Percentiles rank a stretch among this genome's conserved stretches.
These are phyloP conservation scores for Diaporthe velutina DNA, from an alignment of 2,329 filamentous ascomycete species.

Conservation along the genomic window DNA sequence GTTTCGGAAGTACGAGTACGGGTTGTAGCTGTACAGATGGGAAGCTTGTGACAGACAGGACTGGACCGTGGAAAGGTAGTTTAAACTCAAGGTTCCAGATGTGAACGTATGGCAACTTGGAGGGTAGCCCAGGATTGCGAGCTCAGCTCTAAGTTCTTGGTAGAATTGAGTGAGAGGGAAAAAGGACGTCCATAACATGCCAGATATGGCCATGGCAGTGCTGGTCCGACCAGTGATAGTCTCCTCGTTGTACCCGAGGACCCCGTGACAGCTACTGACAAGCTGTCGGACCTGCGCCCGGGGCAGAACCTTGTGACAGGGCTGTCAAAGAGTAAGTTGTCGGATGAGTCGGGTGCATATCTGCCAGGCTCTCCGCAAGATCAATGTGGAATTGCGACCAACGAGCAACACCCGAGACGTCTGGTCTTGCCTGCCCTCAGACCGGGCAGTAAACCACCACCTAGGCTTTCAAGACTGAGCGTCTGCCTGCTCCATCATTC, in stretches of 20 bases:
- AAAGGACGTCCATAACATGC: too few species aligned
- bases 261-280: neutral
- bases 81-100: constrained; percentile 61
- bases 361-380: neutral
- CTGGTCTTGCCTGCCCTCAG: too few species aligned
- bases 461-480: constrained; percentile 35
- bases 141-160: constrained; percentile 60
- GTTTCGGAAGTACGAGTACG: constrained; percentile 52
- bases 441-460: neutral
- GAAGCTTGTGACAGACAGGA: constrained; percentile 53
- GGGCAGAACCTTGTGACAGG: too few species aligned
- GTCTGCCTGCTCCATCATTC: constrained; percentile 49
- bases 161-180: constrained; percentile 59
- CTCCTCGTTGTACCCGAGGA: neutral
- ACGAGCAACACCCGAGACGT: neutral
- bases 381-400: neutral
- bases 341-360: neutral
- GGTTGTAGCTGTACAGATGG: constrained; percentile 61
- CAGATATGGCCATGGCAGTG: neutral
- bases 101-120: constrained; percentile 61
- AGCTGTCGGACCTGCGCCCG: neutral
- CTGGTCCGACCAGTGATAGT: neutral
- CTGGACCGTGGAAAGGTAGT: constrained; percentile 58
- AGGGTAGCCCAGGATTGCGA: constrained; percentile 63
- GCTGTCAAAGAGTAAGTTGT: neutral